Conservation (phyloP, 164 flowering plant genomes). For the Hamamelis virginiana region DNA sequence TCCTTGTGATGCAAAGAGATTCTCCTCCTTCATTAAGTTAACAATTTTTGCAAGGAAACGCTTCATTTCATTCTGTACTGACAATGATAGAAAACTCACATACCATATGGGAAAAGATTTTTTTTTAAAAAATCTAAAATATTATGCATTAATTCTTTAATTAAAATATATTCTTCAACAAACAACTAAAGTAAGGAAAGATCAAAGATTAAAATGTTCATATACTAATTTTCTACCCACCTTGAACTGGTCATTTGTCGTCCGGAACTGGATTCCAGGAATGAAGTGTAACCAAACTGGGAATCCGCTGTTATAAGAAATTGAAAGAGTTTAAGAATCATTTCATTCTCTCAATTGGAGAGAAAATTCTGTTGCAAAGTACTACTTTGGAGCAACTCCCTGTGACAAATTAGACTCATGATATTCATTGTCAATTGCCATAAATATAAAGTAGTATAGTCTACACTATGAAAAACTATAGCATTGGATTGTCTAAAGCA, state of each 20-base stretch:
- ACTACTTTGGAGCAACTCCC: neutral
- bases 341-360: neutral
- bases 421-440: neutral
- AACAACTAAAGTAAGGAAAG: too few relatives aligned
- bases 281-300: slow-evolving; percentile 68
- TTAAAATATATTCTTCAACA: too few relatives aligned
- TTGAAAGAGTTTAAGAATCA: neutral
- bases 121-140: neutral
- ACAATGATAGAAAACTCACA: slow-evolving; percentile 2
- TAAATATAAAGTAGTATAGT: neutral
- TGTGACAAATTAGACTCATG: neutral
- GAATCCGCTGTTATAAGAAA: slow-evolving; percentile 46
- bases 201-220: neutral
- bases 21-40: slow-evolving; percentile 49
- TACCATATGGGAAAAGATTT: neutral
- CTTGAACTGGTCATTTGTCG: slow-evolving; percentile 51
- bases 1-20: slow-evolving; percentile 61
- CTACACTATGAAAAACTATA: neutral
- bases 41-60: slow-evolving; percentile 51
- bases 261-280: slow-evolving; percentile 64
- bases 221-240: slow-evolving; percentile 14
- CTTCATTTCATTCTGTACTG: slow-evolving; percentile 50
- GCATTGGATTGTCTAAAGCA: neutral
- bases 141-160: neutral
- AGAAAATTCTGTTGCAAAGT: neutral